Percentiles rank a stretch among this genome's conserved stretches.
phyloP scores from a whole-genome alignment of 129 eudicot species.

The Flaveria sonorensis region DNA sequence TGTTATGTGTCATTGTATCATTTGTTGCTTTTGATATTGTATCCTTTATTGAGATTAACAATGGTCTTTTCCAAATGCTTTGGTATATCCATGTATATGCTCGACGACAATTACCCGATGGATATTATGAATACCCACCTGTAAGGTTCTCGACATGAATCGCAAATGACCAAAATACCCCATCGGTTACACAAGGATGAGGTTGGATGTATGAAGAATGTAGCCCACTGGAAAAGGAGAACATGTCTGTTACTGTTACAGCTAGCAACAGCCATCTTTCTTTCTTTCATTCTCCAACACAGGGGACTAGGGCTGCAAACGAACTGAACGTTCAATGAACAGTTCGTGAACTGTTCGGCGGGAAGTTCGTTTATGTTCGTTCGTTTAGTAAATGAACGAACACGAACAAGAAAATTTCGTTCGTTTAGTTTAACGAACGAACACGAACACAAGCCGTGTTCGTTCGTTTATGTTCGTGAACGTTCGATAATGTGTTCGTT shows the following conservation, averaged over 20 bases:
- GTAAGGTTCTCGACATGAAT: neutral
- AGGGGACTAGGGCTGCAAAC: too few relatives aligned
- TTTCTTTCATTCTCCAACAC: slow-evolving; percentile 18
- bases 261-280: slow-evolving; percentile 25
- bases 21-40: neutral
- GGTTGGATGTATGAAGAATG: slow-evolving; percentile 16
- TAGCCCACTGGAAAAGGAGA: slow-evolving; percentile 14
- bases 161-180: slow-evolving; percentile 4
- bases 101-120: neutral
- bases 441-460: too few relatives aligned
- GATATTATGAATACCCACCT: too few relatives aligned
- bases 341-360: too few relatives aligned
- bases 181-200: neutral
- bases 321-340: too few relatives aligned
- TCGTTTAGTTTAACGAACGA: too few relatives aligned
- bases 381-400: too few relatives aligned
- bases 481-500: too few relatives aligned
- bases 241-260: slow-evolving; percentile 25
- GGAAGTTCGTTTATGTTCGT: too few relatives aligned
- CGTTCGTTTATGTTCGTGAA: too few relatives aligned
- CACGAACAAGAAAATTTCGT: too few relatives aligned
- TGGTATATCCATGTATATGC: neutral
- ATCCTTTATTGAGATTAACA: too few relatives aligned
- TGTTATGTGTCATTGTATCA: neutral
- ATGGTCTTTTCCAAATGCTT: neutral